These are phyloP conservation scores for Pythium folliculosum DNA, from an alignment of 352 stramenopile genomes.

Conservation along the genomic window DNA sequence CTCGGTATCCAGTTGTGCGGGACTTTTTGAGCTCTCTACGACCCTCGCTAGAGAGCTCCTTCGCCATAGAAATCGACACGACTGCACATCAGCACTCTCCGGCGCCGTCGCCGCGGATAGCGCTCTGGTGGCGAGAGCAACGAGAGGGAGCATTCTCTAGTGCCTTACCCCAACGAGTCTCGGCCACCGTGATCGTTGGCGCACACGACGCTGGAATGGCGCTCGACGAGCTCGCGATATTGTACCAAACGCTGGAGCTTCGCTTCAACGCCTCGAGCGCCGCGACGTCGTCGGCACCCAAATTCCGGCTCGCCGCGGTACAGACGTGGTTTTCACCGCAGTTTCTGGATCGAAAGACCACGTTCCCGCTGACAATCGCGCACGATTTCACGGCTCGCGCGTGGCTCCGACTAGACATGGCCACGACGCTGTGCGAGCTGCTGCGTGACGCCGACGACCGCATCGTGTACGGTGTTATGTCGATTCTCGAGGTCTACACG, in stretches of 20 bases:
- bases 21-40: neutral
- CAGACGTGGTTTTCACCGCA: conserved; percentile 37
- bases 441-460: conserved; percentile 43
- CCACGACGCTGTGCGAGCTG: conserved; percentile 26
- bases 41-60: neutral
- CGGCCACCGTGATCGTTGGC: neutral
- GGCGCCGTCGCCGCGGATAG: neutral
- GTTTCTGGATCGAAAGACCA: conserved; percentile 36
- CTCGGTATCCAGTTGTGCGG: conserved; percentile 3
- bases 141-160: neutral
- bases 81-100: neutral
- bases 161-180: neutral
- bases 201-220: neutral
- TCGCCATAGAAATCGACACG: neutral
- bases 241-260: conserved; percentile 44
- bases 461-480: conserved; percentile 37
- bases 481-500: conserved; percentile 42
- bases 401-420: conserved; percentile 38
- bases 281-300: conserved; percentile 34
- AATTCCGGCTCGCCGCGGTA: conserved; percentile 43
- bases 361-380: conserved; percentile 33
- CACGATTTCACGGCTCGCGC: conserved; percentile 27
- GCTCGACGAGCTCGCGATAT: conserved; percentile 23
- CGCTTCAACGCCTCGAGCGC: conserved; percentile 44
- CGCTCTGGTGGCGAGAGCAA: conserved; percentile 17